Evolutionary conservation across 176 grass and related monocot genomes (phyloP).

Genomic region (Rhynchospora breviuscula): DNA sequence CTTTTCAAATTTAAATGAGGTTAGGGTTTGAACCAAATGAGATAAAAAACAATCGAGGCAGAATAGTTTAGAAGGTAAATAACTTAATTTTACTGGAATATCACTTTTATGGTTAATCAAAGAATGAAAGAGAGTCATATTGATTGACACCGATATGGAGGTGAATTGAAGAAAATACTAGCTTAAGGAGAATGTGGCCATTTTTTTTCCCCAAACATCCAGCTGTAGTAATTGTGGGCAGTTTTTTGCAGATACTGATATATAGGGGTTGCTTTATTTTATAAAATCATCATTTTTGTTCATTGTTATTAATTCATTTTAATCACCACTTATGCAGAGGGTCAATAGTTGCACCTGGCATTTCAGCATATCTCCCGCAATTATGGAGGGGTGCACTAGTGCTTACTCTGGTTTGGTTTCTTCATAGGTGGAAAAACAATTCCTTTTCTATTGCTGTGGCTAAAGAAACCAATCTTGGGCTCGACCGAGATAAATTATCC

Average conservation of each 20-base stretch:
- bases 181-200: not conserved
- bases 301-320: slow-evolving; percentile 12
- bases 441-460: slow-evolving; percentile 58
- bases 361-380: slow-evolving; percentile 55
- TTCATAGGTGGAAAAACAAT: slow-evolving; percentile 80
- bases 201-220: not conserved
- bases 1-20: not conserved
- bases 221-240: not conserved
- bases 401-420: slow-evolving; percentile 84
- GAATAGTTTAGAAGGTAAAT: not conserved
- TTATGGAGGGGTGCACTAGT: slow-evolving; percentile 75
- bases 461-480: slow-evolving; percentile 21
- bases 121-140: not conserved
- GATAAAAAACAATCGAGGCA: not conserved
- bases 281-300: slow-evolving; percentile 18
- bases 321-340: slow-evolving; percentile 30
- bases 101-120: not conserved
- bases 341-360: slow-evolving; percentile 48
- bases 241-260: slow-evolving; percentile 4
- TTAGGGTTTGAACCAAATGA: not conserved
- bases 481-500: slow-evolving; percentile 53
- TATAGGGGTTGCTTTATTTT: not conserved
- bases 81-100: not conserved
- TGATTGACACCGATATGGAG: not conserved
- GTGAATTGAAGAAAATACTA: not conserved